Evolutionary conservation across 2,329 filamentous ascomycete genomes (phyloP), one percentile per base, ranked within the genome.

Genomic region (Dactylellina sp.): DNA sequence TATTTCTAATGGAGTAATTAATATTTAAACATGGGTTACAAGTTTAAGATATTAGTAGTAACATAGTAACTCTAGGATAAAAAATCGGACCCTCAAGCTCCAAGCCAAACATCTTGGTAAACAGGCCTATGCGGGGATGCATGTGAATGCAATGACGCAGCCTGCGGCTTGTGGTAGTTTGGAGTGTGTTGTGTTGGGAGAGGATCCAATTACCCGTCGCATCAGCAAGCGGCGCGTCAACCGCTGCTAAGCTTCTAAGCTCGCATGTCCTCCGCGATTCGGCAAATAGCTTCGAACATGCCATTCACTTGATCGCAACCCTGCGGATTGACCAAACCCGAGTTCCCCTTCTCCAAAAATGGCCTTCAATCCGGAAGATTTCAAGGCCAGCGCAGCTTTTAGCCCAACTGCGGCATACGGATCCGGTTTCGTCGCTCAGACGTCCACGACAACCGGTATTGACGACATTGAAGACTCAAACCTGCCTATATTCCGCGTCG

Each of bases 401-500:
- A 44, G 47, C 49, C 50, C 60, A 20, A 44, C 37, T 25, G 39
- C 60, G 7, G 60, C 49, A 1, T 72, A 72, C 18, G 53, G 59
- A 18, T 65, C 68, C 18, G 70, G 70, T 12, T 75, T 75, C 49
- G 70, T 75, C 61, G 70, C 70, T 25, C 61, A 66, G 56, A 75
- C 70, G 14, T 75, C 70, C 6, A 60, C 68, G 39, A 64, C 60
- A 37, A 12, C 68, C 6, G 68, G 68, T n/a, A 61, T 75, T 14
- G 70, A 75, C n/a, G 85, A 88, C 78, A 81, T 86, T 61, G 84
- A 87, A 76, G 86, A 89, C 78, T 85, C 82, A 24, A 81, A 89
- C 64, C 84, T 94, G 71, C 93, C 94, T 78, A 96, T 99, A 82
- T 99, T 99, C 84, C 91, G 95, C 80, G 89, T 98, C 80, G 91